Evolutionary conservation across 371 early-diverging fungal genomes (phyloP), one percentile per base, ranked within the genome.

Genomic region (Mucor mucedo): DNA sequence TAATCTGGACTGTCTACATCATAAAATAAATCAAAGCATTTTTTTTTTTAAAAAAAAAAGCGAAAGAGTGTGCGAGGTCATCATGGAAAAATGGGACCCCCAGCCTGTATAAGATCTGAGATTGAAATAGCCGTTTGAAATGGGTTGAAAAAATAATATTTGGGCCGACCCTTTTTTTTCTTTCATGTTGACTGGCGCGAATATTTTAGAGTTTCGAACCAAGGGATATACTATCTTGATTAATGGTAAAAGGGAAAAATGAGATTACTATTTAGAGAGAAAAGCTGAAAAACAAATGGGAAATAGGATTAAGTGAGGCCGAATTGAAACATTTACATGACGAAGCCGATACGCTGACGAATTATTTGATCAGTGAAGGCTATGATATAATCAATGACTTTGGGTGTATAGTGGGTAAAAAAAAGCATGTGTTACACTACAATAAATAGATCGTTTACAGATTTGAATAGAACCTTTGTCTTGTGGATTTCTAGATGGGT

Each of bases 371-470:
- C 76, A 70, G 70, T 50, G 76, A 61, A 65, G 81, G 76, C 5
- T 50, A 49, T 40, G 86, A 87, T 57, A 65, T 85, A 8, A 69
- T 75, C 16, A 40, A 56, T 3, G 68, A 79, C 63, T 72, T 83
- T 62, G 87, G 87, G 7, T 83, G 86, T 48, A 71, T 87, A 28
- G 55, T 87, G 40, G 82, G 82, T 82, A 67, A 58, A 5, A 27
- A 1, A 13, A 29, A 5, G 38, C 5, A 50, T 29, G 29, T 13
- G 42, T 30, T 16, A 44, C 7, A 14, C 42, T 14, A 21, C 7
- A 14, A 30, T 28, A 47, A 30, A 33, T 56, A 56, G 29, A 39
- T 49, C 30, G 44, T 21, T 21, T 21, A 21, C 21, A 35, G 32
- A n/a, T 38, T 47, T 47, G 1, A 5, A 40, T 21, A 68, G 86